Percentiles rank a stretch among this genome's conserved stretches.
These are phyloP conservation scores for Bertia moriformis DNA, from an alignment of 2,329 filamentous ascomycete genomes.

Conservation along the genomic window DNA sequence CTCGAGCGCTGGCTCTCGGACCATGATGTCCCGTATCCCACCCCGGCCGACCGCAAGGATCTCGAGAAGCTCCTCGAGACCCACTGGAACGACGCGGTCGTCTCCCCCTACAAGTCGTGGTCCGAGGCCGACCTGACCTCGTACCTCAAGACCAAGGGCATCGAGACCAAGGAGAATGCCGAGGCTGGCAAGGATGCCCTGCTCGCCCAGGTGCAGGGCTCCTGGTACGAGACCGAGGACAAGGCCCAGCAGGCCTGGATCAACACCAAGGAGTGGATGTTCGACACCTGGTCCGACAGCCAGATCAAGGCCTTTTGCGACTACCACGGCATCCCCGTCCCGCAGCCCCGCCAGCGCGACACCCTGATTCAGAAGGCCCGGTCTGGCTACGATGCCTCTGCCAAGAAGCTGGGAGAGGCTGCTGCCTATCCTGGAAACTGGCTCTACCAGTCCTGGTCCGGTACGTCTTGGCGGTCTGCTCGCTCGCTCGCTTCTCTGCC, in stretches of 20 bases:
- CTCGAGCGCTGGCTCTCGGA: conserved; percentile 93
- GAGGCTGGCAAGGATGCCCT: conserved; percentile 57
- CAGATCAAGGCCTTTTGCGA: conserved; percentile 88
- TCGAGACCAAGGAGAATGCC: conserved; percentile 52
- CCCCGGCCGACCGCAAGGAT: conserved; percentile 78
- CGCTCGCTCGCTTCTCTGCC: conserved; percentile 8
- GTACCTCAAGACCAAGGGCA: conserved; percentile 58
- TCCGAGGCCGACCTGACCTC: conserved; percentile 51
- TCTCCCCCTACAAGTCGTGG: conserved; percentile 65
- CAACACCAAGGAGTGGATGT: conserved; percentile 76
- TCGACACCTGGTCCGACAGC: conserved; percentile 89
- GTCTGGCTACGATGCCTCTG: conserved; percentile 64
- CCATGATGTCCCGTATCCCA: conserved; percentile 80
- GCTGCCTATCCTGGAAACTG: conserved; percentile 83
- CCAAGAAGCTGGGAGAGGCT: conserved; percentile 63
- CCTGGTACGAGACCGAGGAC: conserved; percentile 70
- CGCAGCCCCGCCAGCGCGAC: conserved; percentile 77
- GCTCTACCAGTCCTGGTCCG: conserved; percentile 78
- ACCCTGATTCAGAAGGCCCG: conserved; percentile 64
- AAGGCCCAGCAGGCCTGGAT: conserved; percentile 58
- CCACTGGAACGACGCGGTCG: conserved; percentile 73
- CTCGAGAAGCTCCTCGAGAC: conserved; percentile 79
- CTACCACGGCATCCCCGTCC: conserved; percentile 72
- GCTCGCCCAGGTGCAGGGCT: conserved; percentile 51
- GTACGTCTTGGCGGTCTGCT: conserved; percentile 14